Conservation (phyloP, 2,329 filamentous ascomycete genomes). For the Ascosphaera aggregata region DNA sequence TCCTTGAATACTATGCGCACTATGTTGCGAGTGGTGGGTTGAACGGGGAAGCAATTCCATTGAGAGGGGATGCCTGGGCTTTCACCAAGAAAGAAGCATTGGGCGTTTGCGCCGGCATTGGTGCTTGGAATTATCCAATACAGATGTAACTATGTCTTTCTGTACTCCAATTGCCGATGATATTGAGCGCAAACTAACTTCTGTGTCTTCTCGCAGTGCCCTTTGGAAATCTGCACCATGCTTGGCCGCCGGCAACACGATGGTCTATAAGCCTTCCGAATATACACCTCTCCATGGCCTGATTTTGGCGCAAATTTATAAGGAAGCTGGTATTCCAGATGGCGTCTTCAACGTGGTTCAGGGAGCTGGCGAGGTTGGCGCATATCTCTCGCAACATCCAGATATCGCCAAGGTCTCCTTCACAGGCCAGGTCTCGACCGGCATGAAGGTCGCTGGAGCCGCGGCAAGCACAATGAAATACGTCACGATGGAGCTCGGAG, state of each 20-base stretch:
- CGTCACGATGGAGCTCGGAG: slow-evolving; percentile 78
- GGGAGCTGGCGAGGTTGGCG: slow-evolving; percentile 55
- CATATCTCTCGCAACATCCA: slow-evolving; percentile 47
- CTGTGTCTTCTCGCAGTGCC: slow-evolving; percentile 21
- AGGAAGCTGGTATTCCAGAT: slow-evolving; percentile 53
- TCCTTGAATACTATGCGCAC: slow-evolving; percentile 69
- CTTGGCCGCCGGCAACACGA: slow-evolving; percentile 65
- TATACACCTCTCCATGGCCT: slow-evolving; percentile 66
- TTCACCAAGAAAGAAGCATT: slow-evolving; percentile 64
- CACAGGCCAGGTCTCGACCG: slow-evolving; percentile 67
- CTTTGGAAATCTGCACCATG: slow-evolving; percentile 78
- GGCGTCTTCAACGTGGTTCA: slow-evolving; percentile 79
- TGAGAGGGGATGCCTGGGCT: slow-evolving; percentile 56
- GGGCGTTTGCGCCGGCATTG: slow-evolving; percentile 68
- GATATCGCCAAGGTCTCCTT: slow-evolving; percentile 69
- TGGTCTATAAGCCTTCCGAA: slow-evolving; percentile 81
- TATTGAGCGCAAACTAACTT: not conserved
- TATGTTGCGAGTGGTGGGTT: slow-evolving; percentile 53
- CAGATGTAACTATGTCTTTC: slow-evolving; percentile 34
- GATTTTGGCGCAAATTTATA: slow-evolving; percentile 50
- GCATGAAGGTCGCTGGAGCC: slow-evolving; percentile 53
- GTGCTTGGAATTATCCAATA: slow-evolving; percentile 82
- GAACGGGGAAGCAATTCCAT: slow-evolving; percentile 54
- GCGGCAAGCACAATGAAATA: slow-evolving; percentile 68
- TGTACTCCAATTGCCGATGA: not conserved